Percentiles rank a stretch among this genome's conserved stretches.
These are phyloP conservation scores for Porphyra umbilicalis DNA, from an alignment of 31 red algal species.

Conservation along the genomic window DNA sequence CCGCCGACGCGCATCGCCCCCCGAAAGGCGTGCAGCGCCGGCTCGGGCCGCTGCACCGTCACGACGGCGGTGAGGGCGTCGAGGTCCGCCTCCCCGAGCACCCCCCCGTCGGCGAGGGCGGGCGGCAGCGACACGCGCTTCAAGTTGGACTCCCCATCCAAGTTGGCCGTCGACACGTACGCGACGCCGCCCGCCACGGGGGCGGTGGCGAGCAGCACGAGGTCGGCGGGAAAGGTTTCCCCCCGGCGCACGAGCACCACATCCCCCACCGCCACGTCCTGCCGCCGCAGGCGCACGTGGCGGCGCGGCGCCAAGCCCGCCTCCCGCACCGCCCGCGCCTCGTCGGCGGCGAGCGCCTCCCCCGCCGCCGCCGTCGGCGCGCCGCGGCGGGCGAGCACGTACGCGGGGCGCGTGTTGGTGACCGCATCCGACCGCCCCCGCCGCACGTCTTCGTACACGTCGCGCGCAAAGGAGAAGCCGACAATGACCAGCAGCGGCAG, in stretches of 20 bases:
- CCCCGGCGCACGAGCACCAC: slow-evolving; percentile 49
- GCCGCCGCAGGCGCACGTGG: slow-evolving; percentile 14
- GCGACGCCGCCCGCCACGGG: slow-evolving; percentile 24
- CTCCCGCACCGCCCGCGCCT: slow-evolving; percentile 5
- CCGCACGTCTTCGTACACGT: slow-evolving; percentile 74
- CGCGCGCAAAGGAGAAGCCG: slow-evolving; percentile 73
- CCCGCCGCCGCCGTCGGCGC: not conserved
- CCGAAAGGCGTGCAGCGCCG: slow-evolving; percentile 43
- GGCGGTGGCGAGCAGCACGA: slow-evolving; percentile 28
- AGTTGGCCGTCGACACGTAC: slow-evolving; percentile 81
- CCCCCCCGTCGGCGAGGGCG: not conserved
- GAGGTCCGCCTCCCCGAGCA: slow-evolving; percentile 1
- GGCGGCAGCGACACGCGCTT: slow-evolving; percentile 49
- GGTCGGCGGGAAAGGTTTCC: slow-evolving; percentile 61
- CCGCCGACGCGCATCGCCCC: slow-evolving; percentile 8
- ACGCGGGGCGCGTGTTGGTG: slow-evolving; percentile 38
- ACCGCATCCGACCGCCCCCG: slow-evolving; percentile 39
- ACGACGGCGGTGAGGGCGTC: slow-evolving; percentile 5
- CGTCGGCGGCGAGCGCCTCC: not conserved
- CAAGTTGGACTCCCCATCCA: slow-evolving; percentile 91
- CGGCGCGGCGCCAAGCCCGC: slow-evolving; percentile 9
- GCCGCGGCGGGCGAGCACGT: slow-evolving; percentile 9
- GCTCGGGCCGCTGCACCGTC: slow-evolving; percentile 19
- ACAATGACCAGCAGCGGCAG: slow-evolving; percentile 86
- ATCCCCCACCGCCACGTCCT: slow-evolving; percentile 63